phyloP scores from a whole-genome alignment of 2,329 filamentous ascomycete species.

The Fusarium protoensiforme region DNA sequence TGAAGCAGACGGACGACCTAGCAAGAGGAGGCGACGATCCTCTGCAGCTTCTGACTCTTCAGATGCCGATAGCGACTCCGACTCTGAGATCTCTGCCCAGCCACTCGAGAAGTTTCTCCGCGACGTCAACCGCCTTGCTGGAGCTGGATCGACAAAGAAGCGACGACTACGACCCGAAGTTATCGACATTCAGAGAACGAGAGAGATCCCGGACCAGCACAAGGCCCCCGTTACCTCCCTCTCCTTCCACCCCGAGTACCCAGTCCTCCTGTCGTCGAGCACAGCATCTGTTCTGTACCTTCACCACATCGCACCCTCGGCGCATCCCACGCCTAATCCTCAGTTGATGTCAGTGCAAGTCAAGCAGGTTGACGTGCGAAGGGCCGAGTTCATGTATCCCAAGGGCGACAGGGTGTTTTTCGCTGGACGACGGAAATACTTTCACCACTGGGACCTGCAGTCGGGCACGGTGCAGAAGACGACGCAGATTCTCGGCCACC shows the following conservation, averaged over 20 bases:
- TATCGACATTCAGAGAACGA: conserved; percentile 88
- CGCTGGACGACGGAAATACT: conserved; percentile 87
- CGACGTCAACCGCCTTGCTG: conserved; percentile 75
- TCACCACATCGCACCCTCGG: conserved; percentile 85
- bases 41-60: conserved; percentile 63
- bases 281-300: conserved; percentile 86
- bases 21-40: conserved; percentile 63
- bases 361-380: conserved; percentile 83
- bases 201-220: conserved; percentile 84
- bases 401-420: conserved; percentile 85
- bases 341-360: conserved; percentile 91
- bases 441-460: conserved; percentile 92
- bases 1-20: conserved; percentile 60
- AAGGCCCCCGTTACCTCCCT: conserved; percentile 84
- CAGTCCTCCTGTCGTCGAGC: conserved; percentile 90
- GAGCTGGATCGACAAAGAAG: conserved; percentile 64
- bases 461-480: conserved; percentile 87
- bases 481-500: conserved; percentile 77
- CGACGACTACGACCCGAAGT: conserved; percentile 86
- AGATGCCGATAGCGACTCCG: conserved; percentile 68
- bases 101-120: conserved; percentile 85
- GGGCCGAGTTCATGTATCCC: conserved; percentile 81
- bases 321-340: conserved; percentile 83
- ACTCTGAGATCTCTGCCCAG: conserved; percentile 72
- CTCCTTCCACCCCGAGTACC: conserved; percentile 88